phyloP scores from a whole-genome alignment of 1,139 yeast species.

The Yamadazyma songkhlaensis region DNA sequence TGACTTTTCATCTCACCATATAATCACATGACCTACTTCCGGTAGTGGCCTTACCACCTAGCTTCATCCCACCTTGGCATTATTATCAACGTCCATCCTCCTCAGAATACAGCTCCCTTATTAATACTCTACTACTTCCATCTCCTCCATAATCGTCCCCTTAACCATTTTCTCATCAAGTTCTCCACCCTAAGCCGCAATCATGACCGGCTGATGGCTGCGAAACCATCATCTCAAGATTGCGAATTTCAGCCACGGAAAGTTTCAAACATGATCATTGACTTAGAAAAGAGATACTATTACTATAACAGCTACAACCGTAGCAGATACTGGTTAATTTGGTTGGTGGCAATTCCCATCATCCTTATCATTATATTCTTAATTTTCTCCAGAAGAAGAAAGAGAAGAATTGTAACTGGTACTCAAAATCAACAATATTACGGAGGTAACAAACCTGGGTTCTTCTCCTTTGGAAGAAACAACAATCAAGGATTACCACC shows the following conservation, averaged over 20 bases:
- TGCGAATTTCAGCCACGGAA: no score
- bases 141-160: neutral
- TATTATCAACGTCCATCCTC: no score
- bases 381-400: constrained; percentile 5
- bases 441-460: constrained; percentile 2
- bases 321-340: constrained; percentile 6
- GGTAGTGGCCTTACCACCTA: no score
- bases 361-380: neutral
- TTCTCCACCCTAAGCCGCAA: no score
- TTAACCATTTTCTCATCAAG: no score
- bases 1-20: no score
- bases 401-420: neutral
- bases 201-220: no score
- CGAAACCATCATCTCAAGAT: no score
- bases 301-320: constrained; percentile 1
- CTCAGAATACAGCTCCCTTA: no score
- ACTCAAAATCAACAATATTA: constrained; percentile 7
- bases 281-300: constrained; percentile 8
- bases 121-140: no score
- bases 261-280: constrained; percentile 1
- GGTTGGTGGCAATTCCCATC: constrained; percentile 6
- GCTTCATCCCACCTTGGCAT: no score
- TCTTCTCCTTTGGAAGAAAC: constrained; percentile 1
- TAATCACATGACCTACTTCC: no score
- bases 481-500: constrained; percentile 6